Percentiles rank a stretch among this genome's conserved stretches.
Evolutionary conservation across 805 yeast genomes (phyloP).

Genomic region (Alloascoidea hylecoeti): DNA sequence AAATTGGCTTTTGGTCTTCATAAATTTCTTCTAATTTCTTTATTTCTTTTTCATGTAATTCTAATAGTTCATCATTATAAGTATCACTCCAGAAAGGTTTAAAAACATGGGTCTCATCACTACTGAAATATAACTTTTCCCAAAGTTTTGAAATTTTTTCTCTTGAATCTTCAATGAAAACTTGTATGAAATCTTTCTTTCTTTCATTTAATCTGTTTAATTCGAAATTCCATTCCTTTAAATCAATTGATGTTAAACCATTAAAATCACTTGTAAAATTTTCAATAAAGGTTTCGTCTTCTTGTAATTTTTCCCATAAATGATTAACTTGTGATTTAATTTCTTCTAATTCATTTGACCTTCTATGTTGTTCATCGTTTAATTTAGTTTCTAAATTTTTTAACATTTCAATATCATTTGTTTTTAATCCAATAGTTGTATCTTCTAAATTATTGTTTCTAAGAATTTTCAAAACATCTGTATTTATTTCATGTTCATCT

Average conservation of each 20-base stretch:
- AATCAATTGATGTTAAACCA: slow-evolving; percentile 28
- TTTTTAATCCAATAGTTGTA: slow-evolving; percentile 5
- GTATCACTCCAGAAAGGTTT: slow-evolving; percentile 25
- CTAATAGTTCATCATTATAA: slow-evolving; percentile 46
- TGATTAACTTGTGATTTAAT: slow-evolving; percentile 23
- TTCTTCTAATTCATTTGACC: slow-evolving; percentile 15
- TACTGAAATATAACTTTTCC: slow-evolving; percentile 44
- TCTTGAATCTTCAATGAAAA: slow-evolving; percentile 52
- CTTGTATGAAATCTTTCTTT: slow-evolving; percentile 51
- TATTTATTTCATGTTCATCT: background rate
- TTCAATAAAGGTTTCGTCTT: slow-evolving; percentile 24
- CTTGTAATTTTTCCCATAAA: slow-evolving; percentile 46
- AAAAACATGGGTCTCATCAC: slow-evolving; percentile 33
- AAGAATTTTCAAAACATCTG: background rate
- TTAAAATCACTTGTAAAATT: slow-evolving; percentile 22
- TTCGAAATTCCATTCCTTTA: slow-evolving; percentile 39
- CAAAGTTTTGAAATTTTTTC: slow-evolving; percentile 45
- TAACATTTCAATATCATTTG: slow-evolving; percentile 17
- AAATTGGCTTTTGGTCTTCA: slow-evolving; percentile 35
- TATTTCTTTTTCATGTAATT: slow-evolving; percentile 52
- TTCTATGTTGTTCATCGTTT: slow-evolving; percentile 21
- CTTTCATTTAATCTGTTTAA: slow-evolving; percentile 39
- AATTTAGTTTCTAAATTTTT: slow-evolving; percentile 11
- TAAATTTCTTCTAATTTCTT: slow-evolving; percentile 32
- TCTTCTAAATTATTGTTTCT: background rate